phyloP scores from a whole-genome alignment of 2,329 filamentous ascomycete species.

The Stemphylium beticola region DNA sequence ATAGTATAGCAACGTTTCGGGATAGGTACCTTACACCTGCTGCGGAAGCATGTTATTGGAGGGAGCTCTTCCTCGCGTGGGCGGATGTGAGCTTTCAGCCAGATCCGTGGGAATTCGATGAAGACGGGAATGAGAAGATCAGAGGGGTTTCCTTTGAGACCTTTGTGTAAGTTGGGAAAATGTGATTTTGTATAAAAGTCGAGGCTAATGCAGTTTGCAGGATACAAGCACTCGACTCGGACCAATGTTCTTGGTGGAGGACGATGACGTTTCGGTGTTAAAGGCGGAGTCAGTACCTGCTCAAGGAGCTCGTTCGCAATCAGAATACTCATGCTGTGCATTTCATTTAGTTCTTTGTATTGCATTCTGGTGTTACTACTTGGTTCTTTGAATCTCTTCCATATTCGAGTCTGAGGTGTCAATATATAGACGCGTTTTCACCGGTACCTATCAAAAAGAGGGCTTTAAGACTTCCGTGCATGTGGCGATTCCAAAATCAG shows the following conservation, averaged over 20 bases:
- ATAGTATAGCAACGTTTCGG: slow-evolving; percentile 23
- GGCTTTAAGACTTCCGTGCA: no score
- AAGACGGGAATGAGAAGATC: not conserved
- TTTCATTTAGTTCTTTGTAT: no score
- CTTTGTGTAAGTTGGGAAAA: slow-evolving; percentile 11
- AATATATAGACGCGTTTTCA: no score
- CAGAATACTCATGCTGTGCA: no score
- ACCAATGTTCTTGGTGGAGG: slow-evolving; percentile 2
- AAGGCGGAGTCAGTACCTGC: not conserved
- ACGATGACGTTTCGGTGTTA: slow-evolving; percentile 3
- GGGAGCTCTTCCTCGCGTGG: slow-evolving; percentile 19
- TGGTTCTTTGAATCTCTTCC: no score
- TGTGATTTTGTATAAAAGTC: not conserved
- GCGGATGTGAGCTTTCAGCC: slow-evolving; percentile 20
- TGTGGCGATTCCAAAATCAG: no score
- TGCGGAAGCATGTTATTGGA: slow-evolving; percentile 28
- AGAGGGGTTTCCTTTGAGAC: slow-evolving; percentile 5
- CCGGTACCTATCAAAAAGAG: no score
- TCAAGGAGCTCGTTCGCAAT: no score
- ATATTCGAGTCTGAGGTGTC: no score
- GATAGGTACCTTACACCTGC: slow-evolving; percentile 22
- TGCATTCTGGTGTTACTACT: no score
- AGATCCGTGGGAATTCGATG: slow-evolving; percentile 5
- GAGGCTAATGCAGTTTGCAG: not conserved
- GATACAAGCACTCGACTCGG: slow-evolving; percentile 1